A percentile compares a stretch with the other conserved stretches of the same genome.
These are phyloP conservation scores for Venturiaceae sp. DNA, from an alignment of 2,329 filamentous ascomycete species.

Conservation along the genomic window DNA sequence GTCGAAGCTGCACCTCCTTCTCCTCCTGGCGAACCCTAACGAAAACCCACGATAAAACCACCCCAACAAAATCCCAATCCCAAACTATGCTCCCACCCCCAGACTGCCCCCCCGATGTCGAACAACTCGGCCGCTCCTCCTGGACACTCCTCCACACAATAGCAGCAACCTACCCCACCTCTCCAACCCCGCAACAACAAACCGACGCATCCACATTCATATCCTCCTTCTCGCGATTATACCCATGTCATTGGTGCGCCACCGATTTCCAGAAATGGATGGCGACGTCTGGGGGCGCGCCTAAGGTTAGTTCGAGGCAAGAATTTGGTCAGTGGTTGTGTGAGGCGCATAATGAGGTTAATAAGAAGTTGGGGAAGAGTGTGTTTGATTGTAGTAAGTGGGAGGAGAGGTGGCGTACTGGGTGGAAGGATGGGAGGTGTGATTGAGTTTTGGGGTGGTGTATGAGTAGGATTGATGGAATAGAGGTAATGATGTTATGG, in stretches of 20 bases:
- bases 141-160: constrained; percentile 95
- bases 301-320: constrained; percentile 47
- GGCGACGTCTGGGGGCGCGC: constrained; percentile 50
- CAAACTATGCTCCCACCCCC: constrained; percentile 16
- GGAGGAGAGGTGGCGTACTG: constrained; percentile 92
- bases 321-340: constrained; percentile 79
- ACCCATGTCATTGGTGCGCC: constrained; percentile 93
- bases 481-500: neutral
- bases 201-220: constrained; percentile 71
- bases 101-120: constrained; percentile 87
- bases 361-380: constrained; percentile 80
- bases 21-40: constrained; percentile 51
- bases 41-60: constrained; percentile 33
- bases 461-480: neutral
- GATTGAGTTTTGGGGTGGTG: constrained; percentile 30
- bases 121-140: constrained; percentile 71
- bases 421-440: constrained; percentile 65
- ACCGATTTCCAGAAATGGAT: constrained; percentile 85
- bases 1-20: constrained; percentile 59
- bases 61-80: constrained; percentile 27
- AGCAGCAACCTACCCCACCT: constrained; percentile 72
- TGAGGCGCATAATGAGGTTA: constrained; percentile 79
- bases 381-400: constrained; percentile 82
- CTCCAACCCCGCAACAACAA: constrained; percentile 60
- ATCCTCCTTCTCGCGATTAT: constrained; percentile 70